These are phyloP conservation scores for Ogataea saltuana DNA, from an alignment of 805 yeast species.

Conservation along the genomic window DNA sequence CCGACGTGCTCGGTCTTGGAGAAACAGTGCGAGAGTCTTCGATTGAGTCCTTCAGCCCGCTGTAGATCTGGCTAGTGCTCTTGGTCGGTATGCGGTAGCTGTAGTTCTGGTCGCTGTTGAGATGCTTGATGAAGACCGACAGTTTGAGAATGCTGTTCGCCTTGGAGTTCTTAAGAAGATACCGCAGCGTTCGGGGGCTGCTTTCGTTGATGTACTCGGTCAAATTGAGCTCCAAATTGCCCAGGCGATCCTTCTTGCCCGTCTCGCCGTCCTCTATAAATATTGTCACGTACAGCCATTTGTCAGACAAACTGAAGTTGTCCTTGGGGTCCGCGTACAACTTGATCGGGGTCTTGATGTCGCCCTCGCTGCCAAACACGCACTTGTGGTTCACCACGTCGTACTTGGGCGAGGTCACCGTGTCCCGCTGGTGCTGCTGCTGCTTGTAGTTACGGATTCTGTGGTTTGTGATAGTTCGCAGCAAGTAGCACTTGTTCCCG, in stretches of 20 bases:
- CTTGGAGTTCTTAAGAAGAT: constrained; percentile 73
- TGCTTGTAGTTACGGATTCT: constrained; percentile 19
- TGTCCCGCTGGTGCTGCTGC: constrained; percentile 22
- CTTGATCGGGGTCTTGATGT: constrained; percentile 36
- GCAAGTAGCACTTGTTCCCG: constrained; percentile 61
- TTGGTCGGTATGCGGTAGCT: constrained; percentile 24
- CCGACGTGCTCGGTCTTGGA: constrained; percentile 1
- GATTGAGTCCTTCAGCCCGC: constrained; percentile 27
- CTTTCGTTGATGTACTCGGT: constrained; percentile 66
- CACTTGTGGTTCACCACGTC: constrained; percentile 54
- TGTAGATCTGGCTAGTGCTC: constrained; percentile 24
- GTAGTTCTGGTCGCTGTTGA: constrained; percentile 16
- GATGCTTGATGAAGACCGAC: constrained; percentile 40
- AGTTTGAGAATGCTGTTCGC: constrained; percentile 77
- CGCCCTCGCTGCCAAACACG: constrained; percentile 39
- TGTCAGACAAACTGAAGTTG: constrained; percentile 42
- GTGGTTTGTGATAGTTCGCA: constrained; percentile 32
- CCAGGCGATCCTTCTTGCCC: constrained; percentile 53
- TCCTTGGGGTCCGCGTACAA: constrained; percentile 41
- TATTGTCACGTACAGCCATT: constrained; percentile 43
- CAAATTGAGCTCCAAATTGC: constrained; percentile 65
- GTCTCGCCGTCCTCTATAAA: constrained; percentile 32
- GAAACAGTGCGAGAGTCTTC: constrained; percentile 8
- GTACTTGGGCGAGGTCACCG: constrained; percentile 43
- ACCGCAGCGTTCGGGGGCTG: constrained; percentile 56